Conservation (phyloP, 2,329 filamentous ascomycete species). For the Arthrocladium fulminans region DNA sequence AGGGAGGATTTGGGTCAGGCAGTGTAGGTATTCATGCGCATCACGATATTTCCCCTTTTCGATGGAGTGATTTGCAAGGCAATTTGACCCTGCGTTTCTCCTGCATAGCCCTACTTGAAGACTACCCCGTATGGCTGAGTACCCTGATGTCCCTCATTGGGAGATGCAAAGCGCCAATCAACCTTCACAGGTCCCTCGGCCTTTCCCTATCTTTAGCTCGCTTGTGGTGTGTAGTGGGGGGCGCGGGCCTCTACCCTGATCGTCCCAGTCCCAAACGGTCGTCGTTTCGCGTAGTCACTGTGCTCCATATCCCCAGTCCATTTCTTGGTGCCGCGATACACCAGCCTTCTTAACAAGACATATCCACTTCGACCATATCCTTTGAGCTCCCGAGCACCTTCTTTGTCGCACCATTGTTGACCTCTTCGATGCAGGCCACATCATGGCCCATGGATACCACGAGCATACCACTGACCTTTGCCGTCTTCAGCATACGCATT, state of each 20-base stretch:
- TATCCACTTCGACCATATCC: constrained; percentile 4
- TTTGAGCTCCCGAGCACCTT: not conserved
- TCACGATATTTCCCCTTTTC: too few relatives aligned
- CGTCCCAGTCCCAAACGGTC: constrained; percentile 4
- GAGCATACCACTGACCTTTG: not conserved
- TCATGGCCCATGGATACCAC: constrained; percentile 5
- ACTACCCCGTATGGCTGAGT: not conserved
- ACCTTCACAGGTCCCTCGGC: too few relatives aligned
- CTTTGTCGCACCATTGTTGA: constrained; percentile 7
- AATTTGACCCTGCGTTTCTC: not conserved
- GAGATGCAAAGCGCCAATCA: not conserved
- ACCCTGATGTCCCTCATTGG: not conserved
- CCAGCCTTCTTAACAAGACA: constrained; percentile 10
- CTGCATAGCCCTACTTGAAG: constrained; percentile 1
- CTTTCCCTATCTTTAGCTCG: constrained; percentile 5
- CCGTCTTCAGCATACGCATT: not conserved
- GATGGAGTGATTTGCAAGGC: too few relatives aligned
- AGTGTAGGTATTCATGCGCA: too few relatives aligned
- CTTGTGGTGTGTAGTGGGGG: not conserved
- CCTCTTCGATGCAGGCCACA: not conserved
- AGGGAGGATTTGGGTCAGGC: too few relatives aligned
- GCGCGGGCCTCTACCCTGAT: not conserved
- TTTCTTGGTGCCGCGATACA: constrained; percentile 1
- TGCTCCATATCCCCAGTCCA: not conserved
- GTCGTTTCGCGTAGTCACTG: constrained; percentile 3